Evolutionary conservation across 1,139 yeast species (phyloP).

Genomic region (Kodamaea alishanica): DNA sequence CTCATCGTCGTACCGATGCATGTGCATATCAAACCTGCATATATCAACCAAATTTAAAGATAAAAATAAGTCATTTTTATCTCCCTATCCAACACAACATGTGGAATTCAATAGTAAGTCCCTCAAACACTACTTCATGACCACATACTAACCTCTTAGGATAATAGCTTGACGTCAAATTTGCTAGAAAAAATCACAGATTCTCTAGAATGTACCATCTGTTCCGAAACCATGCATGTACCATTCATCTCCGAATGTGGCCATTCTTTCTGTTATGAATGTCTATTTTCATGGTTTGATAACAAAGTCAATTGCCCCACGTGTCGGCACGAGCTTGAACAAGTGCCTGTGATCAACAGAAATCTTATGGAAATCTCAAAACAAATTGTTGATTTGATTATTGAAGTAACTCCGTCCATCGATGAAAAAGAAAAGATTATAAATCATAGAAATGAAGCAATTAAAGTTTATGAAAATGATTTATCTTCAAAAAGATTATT

Average conservation of each 20-base stretch:
- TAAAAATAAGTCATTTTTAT: neutral
- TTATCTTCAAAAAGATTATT: constrained; percentile 34
- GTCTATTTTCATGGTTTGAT: constrained; percentile 50
- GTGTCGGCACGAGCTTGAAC: constrained; percentile 44
- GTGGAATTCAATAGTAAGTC: constrained; percentile 17
- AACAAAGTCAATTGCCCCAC: constrained; percentile 52
- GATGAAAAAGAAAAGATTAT: constrained; percentile 19
- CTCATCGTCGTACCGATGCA: too few relatives aligned
- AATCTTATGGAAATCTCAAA: constrained; percentile 38
- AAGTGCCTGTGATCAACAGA: constrained; percentile 45
- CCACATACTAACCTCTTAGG: constrained; percentile 16
- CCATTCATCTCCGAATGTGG: constrained; percentile 44
- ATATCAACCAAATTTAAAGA: too few relatives aligned
- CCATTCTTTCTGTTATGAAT: constrained; percentile 46
- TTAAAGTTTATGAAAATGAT: constrained; percentile 38
- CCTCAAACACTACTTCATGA: neutral
- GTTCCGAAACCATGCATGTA: constrained; percentile 44
- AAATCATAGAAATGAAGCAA: constrained; percentile 24
- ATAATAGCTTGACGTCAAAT: constrained; percentile 13
- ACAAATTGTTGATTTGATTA: constrained; percentile 26
- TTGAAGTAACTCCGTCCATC: constrained; percentile 23
- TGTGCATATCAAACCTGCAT: neutral
- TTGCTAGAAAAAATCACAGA: constrained; percentile 24
- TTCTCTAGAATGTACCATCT: constrained; percentile 39
- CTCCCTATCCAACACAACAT: constrained; percentile 2